Percentiles rank a stretch among this genome's conserved stretches.
Evolutionary conservation across 1,284 basidiomycete genomes (phyloP).

Genomic region (Puccinia novopanici): DNA sequence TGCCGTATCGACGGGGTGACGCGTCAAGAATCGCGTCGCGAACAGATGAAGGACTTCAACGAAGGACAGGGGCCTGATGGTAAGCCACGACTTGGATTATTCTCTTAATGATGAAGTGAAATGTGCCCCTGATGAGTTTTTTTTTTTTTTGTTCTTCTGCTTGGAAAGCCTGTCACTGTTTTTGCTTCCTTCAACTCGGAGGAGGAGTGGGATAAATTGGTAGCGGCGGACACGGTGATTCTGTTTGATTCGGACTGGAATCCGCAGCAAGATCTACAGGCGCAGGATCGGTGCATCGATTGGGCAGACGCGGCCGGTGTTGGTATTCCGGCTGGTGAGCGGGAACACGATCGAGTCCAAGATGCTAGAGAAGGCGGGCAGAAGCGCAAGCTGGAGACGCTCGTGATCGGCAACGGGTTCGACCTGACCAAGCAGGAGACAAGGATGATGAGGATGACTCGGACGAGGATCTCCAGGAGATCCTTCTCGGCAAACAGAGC

Average conservation of each 20-base stretch:
- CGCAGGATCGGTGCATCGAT: conserved; percentile 74
- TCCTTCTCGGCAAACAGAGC: conserved; percentile 36
- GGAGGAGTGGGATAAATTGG: conserved; percentile 87
- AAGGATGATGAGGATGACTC: conserved; percentile 56
- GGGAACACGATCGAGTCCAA: conserved; percentile 83
- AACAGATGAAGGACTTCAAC: conserved; percentile 84
- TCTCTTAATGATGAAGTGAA: neutral
- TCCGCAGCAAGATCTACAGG: conserved; percentile 94
- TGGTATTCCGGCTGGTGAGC: conserved; percentile 80
- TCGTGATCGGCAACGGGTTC: conserved; percentile 85
- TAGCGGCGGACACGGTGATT: conserved; percentile 89
- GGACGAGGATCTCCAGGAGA: conserved; percentile 47
- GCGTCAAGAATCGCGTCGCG: conserved; percentile 72
- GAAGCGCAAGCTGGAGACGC: conserved; percentile 83
- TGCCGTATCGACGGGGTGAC: conserved; percentile 90
- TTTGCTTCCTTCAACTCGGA: conserved; percentile 81
- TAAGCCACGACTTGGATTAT: neutral
- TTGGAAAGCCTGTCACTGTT: conserved; percentile 68
- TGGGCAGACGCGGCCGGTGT: conserved; percentile 51
- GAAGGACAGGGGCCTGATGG: conserved; percentile 68
- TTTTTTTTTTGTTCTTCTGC: too few relatives aligned
- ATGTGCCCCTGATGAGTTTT: neutral
- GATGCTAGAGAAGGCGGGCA: conserved; percentile 86
- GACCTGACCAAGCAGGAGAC: conserved; percentile 57
- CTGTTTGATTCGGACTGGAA: conserved; percentile 96